Evolutionary conservation across 2,329 filamentous ascomycete genomes (phyloP).

Genomic region (Aspergillus nomiae): DNA sequence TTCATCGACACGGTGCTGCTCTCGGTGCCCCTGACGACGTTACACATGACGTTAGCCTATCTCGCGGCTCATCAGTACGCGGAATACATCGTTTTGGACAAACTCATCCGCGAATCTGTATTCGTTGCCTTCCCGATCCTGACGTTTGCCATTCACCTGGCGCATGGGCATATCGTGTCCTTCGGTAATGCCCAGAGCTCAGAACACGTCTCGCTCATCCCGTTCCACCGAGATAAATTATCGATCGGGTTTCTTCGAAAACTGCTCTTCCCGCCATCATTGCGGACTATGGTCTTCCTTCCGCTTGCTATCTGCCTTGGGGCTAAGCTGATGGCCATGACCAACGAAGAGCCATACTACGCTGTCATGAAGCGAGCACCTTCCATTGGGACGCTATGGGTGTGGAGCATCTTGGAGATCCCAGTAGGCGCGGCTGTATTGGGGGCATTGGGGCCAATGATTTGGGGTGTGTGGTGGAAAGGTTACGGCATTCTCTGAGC

Average conservation of each 20-base stretch:
- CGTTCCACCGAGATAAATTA: slow-evolving; percentile 27
- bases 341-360: slow-evolving; percentile 78
- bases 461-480: slow-evolving; percentile 56
- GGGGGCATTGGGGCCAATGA: slow-evolving; percentile 54
- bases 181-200: slow-evolving; percentile 20
- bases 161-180: slow-evolving; percentile 47
- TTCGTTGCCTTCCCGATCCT: slow-evolving; percentile 45
- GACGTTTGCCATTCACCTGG: slow-evolving; percentile 46
- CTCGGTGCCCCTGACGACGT: slow-evolving; percentile 43
- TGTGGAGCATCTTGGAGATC: slow-evolving; percentile 90
- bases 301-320: slow-evolving; percentile 51
- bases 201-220: slow-evolving; percentile 26
- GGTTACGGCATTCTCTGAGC: slow-evolving; percentile 49
- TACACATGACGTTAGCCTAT: slow-evolving; percentile 49
- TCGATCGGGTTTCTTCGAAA: slow-evolving; percentile 30
- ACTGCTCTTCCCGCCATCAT: slow-evolving; percentile 36
- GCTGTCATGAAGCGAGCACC: slow-evolving; percentile 90
- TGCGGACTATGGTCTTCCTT: slow-evolving; percentile 37
- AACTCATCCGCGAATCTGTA: slow-evolving; percentile 38
- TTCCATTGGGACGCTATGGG: slow-evolving; percentile 85
- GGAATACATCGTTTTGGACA: slow-evolving; percentile 35
- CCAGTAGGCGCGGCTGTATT: slow-evolving; percentile 66
- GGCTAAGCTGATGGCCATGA: slow-evolving; percentile 78
- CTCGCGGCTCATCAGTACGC: slow-evolving; percentile 51
- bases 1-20: slow-evolving; percentile 48